Base-by-base conservation (phyloP, 495 filamentous ascomycete genomes). In the Diplogelasinospora grovesii region DNA sequence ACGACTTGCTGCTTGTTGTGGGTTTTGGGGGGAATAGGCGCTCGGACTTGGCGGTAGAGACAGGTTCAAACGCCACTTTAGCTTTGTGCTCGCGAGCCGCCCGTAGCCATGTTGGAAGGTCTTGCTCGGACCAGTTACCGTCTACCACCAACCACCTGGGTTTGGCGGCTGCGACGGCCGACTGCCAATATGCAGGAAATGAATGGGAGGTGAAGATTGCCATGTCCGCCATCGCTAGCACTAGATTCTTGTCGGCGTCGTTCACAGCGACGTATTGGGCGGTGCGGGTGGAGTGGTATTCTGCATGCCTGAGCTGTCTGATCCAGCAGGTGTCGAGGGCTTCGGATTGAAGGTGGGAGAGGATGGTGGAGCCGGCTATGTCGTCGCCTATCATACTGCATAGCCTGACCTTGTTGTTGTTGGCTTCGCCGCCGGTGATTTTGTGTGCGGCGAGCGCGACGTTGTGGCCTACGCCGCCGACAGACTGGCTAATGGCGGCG, bases 381-480 rank as follows among this genome's bases (percentile, higher is more conserved):
- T 95, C 89, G 48, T 86, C 73, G 16, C 76, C 86, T 25, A 93
- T 74, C 31, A 81, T 73, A 50, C 82, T 89, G 64, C 81, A 88
- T 23, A 95, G 79, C 7, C 76, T 70, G 14, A 79, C 70, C 38
- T 61, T 60, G 9, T 53, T 55, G 2, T 48, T n/a, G n/a, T n/a
- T n/a, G n/a, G n/a, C n/a, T n/a, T n/a, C n/a, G n/a, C n/a, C 42
- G 19, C 55, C 64, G 36, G 67, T 69, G 18, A 63, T 55, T 20
- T 59, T 64, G 52, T 85, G 82, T 5, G 83, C 75, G 4, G 90
- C 88, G 32, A 83, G 71, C 2, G 92, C 86, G 22, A 96, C 82
- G 53, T 98, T 98, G 56, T 85, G 79, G n/a, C 83, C 92, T 2
- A 97, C 92, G n/a, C 92, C 92, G 7, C 92, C 92, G 18, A 96